These are phyloP conservation scores for Coemansia biformis DNA, from an alignment of 192 early-diverging fungal genomes.

Conservation along the genomic window DNA sequence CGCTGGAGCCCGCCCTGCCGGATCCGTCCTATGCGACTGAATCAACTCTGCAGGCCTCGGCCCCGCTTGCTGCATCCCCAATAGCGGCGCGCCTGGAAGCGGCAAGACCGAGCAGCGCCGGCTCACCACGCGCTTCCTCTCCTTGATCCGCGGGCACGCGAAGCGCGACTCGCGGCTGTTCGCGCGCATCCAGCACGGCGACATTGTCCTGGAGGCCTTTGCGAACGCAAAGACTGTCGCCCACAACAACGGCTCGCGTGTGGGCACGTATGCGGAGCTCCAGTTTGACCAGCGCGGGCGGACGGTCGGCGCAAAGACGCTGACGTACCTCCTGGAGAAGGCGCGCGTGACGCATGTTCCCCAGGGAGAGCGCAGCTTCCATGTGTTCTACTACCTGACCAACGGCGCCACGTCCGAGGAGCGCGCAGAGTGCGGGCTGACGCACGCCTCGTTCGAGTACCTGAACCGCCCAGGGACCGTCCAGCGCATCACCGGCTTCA, in stretches of 20 bases:
- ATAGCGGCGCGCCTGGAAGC: constrained; percentile 67
- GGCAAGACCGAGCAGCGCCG: constrained; percentile 75
- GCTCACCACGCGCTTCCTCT: constrained; percentile 58
- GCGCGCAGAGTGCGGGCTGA: constrained; percentile 55
- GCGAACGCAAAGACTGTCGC: constrained; percentile 59
- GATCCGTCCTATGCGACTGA: no score
- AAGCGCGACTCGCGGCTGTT: constrained; percentile 77
- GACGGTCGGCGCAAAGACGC: constrained; percentile 75
- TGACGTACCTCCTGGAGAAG: constrained; percentile 89
- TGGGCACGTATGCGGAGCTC: constrained; percentile 81
- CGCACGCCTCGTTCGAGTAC: constrained; percentile 45
- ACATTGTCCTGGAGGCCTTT: constrained; percentile 79
- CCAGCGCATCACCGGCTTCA: constrained; percentile 54
- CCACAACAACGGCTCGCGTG: constrained; percentile 69
- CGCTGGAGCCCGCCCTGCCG: no score
- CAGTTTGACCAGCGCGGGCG: constrained; percentile 86
- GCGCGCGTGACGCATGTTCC: constrained; percentile 64
- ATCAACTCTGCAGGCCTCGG: no score
- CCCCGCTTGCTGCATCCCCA: constrained; percentile 50
- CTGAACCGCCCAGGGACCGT: constrained; percentile 54
- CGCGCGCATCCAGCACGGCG: constrained; percentile 57
- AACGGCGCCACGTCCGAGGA: constrained; percentile 74
- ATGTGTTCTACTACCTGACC: constrained; percentile 92
- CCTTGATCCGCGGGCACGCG: constrained; percentile 60
- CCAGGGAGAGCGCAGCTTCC: constrained; percentile 76